These are phyloP conservation scores for Candida montana DNA, from an alignment of 805 yeast genomes.

Conservation along the genomic window DNA sequence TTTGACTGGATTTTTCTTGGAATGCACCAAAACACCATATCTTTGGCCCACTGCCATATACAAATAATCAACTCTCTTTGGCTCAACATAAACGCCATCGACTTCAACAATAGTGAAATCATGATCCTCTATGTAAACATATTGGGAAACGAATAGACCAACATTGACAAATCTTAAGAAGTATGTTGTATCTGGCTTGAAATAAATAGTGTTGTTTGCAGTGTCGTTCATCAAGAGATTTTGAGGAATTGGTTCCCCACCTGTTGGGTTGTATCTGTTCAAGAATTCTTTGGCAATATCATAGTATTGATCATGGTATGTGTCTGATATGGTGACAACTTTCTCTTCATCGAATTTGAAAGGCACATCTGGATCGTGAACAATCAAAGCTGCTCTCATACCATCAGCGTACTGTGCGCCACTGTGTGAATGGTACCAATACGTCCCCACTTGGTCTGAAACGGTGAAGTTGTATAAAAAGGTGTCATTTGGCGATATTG, in stretches of 20 bases:
- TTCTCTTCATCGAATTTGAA: conserved; percentile 61
- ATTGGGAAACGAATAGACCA: conserved; percentile 74
- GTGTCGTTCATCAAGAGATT: conserved; percentile 62
- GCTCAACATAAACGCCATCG: conserved; percentile 61
- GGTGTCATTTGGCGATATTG: conserved; percentile 64
- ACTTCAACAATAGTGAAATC: conserved; percentile 66
- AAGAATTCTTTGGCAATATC: conserved; percentile 44
- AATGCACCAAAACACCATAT: conserved; percentile 58
- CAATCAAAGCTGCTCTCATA: conserved; percentile 59
- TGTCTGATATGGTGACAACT: conserved; percentile 52
- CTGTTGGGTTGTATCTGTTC: conserved; percentile 71
- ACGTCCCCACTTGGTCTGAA: conserved; percentile 65
- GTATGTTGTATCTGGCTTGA: conserved; percentile 58
- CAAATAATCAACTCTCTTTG: conserved; percentile 46
- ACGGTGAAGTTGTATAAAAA: conserved; percentile 67
- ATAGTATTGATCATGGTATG: conserved; percentile 53
- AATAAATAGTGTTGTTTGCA: conserved; percentile 47
- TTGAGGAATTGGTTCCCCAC: conserved; percentile 79
- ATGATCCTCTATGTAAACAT: conserved; percentile 62
- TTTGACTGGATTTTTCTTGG: conserved; percentile 39
- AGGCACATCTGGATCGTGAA: conserved; percentile 51
- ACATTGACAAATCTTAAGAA: conserved; percentile 58
- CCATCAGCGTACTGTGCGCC: conserved; percentile 81
- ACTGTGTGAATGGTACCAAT: conserved; percentile 79
- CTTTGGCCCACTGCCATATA: conserved; percentile 81